Evolutionary conservation across 495 filamentous ascomycete genomes (phyloP), one percentile per base, ranked within the genome.

Genomic region (Baudoinia panamericana): DNA sequence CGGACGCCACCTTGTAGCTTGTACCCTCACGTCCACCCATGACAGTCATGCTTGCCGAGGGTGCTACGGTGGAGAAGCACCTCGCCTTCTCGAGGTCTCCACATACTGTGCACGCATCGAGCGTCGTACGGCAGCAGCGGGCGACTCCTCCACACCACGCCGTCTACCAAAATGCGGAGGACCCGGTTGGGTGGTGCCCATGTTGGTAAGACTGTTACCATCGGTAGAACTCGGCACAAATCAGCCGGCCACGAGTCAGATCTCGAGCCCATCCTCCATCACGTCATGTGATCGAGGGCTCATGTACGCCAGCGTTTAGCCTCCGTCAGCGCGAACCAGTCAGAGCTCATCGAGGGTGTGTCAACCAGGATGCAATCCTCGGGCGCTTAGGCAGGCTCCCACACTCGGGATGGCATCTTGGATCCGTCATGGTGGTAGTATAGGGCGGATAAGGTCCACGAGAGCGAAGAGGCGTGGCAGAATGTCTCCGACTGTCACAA

Each of bases 281-380:
- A 39, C 19, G 26, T 39, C 36, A 39, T 10, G 16, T 39, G 36
- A 39, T 11, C 36, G 22, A 12, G 36, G 24, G 24, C 10, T 30
- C 24, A 7, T 39, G 36, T 30, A 7, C 13, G 36, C 11, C 4
- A 16, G 36, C 22, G 36, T 23, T 29, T 30, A n/a, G n/a, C n/a
- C n/a, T n/a, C n/a, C n/a, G n/a, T 30, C 19, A 19, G 12, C 24
- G 19, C 13, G 36, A 29, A n/a, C 36, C 36, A 39, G 7, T 39
- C 36, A 39, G 2, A 21, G 26, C 36, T 15, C 36, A 26, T 39
- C 28, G 11, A 18, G 23, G 30, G n/a, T 26, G 36, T 39, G 36
- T 29, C 21, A 18, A 26, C 24, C 36, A 39, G 25, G 36, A 18
- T 39, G 9, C 24, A 16, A 26, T 28, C 13, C 36, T 39, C 15